Base-by-base conservation (phyloP, 768 basidiomycete species). In the Dentipellis fragilis region DNA sequence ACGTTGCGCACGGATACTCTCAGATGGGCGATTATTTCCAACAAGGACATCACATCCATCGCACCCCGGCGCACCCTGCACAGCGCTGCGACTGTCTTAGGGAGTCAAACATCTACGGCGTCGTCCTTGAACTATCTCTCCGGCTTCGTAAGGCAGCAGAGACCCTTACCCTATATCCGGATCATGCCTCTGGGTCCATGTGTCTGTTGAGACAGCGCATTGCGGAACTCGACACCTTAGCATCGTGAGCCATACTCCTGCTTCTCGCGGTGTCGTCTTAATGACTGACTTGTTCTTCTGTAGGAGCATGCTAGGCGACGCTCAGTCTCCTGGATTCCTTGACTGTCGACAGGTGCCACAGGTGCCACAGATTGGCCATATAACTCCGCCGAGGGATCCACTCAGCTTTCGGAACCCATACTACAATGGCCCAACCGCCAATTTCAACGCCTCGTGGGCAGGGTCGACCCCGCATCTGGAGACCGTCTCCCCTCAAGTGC, bases 81-180 rank as follows among this genome's bases (percentile, higher is more conserved):
- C 34, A 70, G 70, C 14, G 77, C 80, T 85, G 84, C 58, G 79
- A 76, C 4, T 86, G 84, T 62, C 70, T 85, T 23, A 71, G 75
- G 53, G 83, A 85, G 57, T 62, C 73, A 9, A 62, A 71, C 17
- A 77, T 70, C 61, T 85, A 86, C 62, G 78, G 70, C 54, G 76
- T 75, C n/a, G 71, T 83, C 19, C 73, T 85, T 10, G 83, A 87
- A 61, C 70, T 87, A n/a, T 85, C 83, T 2, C 68, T 84, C 34
- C 73, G 81, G 51, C 73, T 87, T 19, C 75, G 83, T 21, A 80
- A 76, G 61, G 82, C 81, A 10, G 75, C 79, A 10, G 74, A 81
- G 52, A 69, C 78, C 39, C 75, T 86, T 40, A 70, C 74, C 10
- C 77, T 72, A 40, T 78, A 77, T 14, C 62, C 75, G 17, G 68